These are phyloP conservation scores for Scolecobasidium constrictum DNA, from an alignment of 2,329 filamentous ascomycete genomes.

Conservation along the genomic window DNA sequence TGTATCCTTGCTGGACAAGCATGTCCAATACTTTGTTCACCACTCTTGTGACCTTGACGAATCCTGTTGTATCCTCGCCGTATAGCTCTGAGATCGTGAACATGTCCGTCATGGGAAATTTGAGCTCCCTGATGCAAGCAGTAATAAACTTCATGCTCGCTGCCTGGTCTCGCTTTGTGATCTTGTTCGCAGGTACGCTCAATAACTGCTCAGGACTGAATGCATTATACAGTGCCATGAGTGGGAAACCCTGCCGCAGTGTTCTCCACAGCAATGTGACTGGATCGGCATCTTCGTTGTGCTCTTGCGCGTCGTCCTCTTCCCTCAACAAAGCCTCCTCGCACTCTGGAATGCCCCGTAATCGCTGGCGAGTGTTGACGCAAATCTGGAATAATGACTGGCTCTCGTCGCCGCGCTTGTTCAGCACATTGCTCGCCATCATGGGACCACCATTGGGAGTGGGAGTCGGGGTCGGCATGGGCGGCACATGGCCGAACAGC, in stretches of 20 bases:
- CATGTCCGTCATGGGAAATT: slow-evolving; percentile 68
- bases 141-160: slow-evolving; percentile 89
- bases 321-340: slow-evolving; percentile 63
- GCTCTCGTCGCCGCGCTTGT: slow-evolving; percentile 86
- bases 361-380: slow-evolving; percentile 67
- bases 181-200: slow-evolving; percentile 54
- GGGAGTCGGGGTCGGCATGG: slow-evolving; percentile 24
- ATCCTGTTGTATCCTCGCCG: slow-evolving; percentile 89
- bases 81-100: slow-evolving; percentile 90
- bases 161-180: slow-evolving; percentile 71
- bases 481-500: slow-evolving; percentile 27
- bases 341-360: slow-evolving; percentile 77
- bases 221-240: slow-evolving; percentile 82
- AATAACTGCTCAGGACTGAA: slow-evolving; percentile 61
- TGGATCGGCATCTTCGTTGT: slow-evolving; percentile 56
- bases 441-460: slow-evolving; percentile 48
- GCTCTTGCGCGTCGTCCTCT: slow-evolving; percentile 54
- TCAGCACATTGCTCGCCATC: slow-evolving; percentile 88
- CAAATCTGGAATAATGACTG: slow-evolving; percentile 94
- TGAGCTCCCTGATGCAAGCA: slow-evolving; percentile 73
- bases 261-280: slow-evolving; percentile 88
- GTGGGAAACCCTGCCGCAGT: slow-evolving; percentile 69
- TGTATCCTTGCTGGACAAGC: slow-evolving; percentile 64
- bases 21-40: slow-evolving; percentile 88
- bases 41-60: slow-evolving; percentile 89